Evolutionary conservation across 306 rosid genomes (phyloP), one percentile per base, ranked within the genome.

Genomic region (Luffa acutangula): DNA sequence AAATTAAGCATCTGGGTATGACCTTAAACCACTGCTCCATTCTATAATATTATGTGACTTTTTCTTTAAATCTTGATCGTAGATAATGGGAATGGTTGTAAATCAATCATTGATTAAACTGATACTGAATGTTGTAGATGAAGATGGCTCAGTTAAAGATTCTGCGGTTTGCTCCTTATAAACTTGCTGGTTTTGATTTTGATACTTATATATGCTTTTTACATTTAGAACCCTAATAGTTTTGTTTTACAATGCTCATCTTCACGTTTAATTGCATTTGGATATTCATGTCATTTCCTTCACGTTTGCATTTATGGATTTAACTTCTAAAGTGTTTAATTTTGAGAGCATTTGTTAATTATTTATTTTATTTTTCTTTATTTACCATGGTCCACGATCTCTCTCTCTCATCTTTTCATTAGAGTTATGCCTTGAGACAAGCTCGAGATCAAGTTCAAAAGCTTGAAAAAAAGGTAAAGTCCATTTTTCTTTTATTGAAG

Each of bases 61-160:
- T 46, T 71, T 37, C 18, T 43, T 70, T 46, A 36, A 60, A 53
- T 51, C 60, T 76, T 80, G 63, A 79, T 78, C 83, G 92, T 93
- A 94, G 97, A 89, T 94, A 85, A 80, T 85, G 89, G 93, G 82
- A 51, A 89, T 92, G 56, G 84, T 89, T 62, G 52, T 87, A 45
- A 92, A 89, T 76, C 90, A 89, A 9, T 89, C 98, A 72, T 81
- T 94, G 64, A 81, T 90, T 80, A 91, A 87, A 87, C 85, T 57
- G 76, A 92, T 92, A 86, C 90, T 86, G 48, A 91, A 89, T 87
- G 89, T 90, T 70, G 82, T 92, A 42, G 97, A 92, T 65, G 97
- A 90, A 75, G 92, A 95, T 85, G 97, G 97, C 81, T 83, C 83
- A 72, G 86, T 95, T 54, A 92, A 91, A 88, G 97, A 95, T 87